Evolutionary conservation across 1,139 yeast genomes (phyloP).

Genomic region (Kurtzmaniella quercitrusa): DNA sequence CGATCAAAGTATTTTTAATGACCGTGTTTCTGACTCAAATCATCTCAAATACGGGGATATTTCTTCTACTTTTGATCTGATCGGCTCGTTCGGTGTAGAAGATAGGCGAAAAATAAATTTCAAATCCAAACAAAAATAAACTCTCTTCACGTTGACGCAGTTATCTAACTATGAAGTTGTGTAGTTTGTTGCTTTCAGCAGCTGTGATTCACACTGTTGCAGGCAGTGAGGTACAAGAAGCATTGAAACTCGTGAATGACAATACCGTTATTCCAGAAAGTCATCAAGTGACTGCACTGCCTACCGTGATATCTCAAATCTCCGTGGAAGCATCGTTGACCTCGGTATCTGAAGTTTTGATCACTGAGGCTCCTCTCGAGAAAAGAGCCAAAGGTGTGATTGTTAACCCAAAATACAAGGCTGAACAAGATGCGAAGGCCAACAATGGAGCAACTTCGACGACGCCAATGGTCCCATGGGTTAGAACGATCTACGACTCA

Average conservation of each 20-base stretch:
- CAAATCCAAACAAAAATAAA: background rate
- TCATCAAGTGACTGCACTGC: background rate
- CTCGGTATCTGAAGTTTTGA: background rate
- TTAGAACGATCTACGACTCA: slow-evolving; percentile 60
- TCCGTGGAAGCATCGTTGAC: background rate
- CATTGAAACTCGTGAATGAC: background rate
- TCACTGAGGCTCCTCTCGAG: slow-evolving; percentile 8
- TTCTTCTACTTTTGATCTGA: too few species aligned
- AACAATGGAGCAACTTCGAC: slow-evolving; percentile 10
- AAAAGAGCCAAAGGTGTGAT: slow-evolving; percentile 37
- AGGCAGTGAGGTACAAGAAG: background rate
- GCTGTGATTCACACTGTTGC: background rate
- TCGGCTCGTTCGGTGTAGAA: background rate
- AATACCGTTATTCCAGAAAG: background rate
- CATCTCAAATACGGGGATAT: too few species aligned
- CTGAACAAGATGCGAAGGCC: slow-evolving; percentile 23
- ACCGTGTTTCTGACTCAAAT: too few species aligned
- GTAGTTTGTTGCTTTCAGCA: background rate
- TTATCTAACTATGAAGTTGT: background rate
- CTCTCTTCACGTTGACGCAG: background rate
- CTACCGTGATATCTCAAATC: background rate
- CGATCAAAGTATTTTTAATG: too few species aligned
- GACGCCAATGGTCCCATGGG: slow-evolving; percentile 58
- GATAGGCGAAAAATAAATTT: background rate
- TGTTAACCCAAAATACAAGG: slow-evolving; percentile 38